phyloP scores from a whole-genome alignment of 2,329 filamentous ascomycete genomes.

The Verticillium tricorpus region DNA sequence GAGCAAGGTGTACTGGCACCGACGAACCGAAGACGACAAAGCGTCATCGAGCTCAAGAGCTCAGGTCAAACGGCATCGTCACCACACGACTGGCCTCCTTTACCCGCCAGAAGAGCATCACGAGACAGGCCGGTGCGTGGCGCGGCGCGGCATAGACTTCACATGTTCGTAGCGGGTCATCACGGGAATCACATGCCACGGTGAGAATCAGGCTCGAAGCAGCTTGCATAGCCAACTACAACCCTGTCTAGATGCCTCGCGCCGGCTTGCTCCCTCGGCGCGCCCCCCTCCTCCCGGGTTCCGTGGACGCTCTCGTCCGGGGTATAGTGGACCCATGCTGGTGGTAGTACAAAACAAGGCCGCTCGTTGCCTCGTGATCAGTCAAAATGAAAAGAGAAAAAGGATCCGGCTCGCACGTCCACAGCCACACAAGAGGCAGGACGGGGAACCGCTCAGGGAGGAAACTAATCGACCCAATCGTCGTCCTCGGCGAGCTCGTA shows the following conservation, averaged over 20 bases:
- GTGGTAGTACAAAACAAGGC: background rate
- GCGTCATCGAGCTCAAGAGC: too few relatives aligned
- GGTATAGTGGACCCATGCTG: background rate
- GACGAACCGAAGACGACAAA: too few relatives aligned
- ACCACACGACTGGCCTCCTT: too few relatives aligned
- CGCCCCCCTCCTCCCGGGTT: background rate
- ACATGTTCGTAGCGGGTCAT: too few relatives aligned
- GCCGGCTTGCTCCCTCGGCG: background rate
- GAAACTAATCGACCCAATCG: conserved; percentile 30
- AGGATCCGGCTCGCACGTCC: background rate
- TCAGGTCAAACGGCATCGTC: too few relatives aligned
- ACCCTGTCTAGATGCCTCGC: background rate
- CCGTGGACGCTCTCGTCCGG: background rate
- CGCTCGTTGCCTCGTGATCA: background rate
- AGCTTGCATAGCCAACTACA: background rate
- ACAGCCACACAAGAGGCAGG: background rate
- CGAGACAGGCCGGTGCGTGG: too few relatives aligned
- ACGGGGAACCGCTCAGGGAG: too few relatives aligned
- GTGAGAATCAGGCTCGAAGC: background rate
- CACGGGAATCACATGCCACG: too few relatives aligned
- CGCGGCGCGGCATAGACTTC: too few relatives aligned
- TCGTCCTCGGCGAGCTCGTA: conserved; percentile 50
- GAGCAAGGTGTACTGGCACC: too few relatives aligned
- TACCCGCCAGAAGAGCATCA: too few relatives aligned
- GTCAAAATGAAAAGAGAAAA: background rate